Conservation (phyloP, 805 yeast species). For the Candida rishiriensis region DNA sequence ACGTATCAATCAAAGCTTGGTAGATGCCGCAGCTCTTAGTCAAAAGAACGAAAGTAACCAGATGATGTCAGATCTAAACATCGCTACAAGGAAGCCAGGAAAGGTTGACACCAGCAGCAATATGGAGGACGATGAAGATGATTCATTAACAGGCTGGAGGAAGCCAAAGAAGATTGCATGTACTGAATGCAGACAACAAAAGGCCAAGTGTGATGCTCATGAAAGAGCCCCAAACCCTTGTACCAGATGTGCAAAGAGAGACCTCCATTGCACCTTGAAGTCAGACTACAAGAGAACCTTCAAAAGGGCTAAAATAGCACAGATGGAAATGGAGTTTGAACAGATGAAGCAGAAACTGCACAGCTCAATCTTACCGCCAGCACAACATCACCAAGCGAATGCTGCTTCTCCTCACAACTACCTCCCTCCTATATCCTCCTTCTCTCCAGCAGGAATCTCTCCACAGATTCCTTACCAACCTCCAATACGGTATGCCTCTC, state of each 20-base stretch:
- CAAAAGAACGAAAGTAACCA: no score
- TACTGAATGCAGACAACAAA: slow-evolving; percentile 94
- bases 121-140: background rate
- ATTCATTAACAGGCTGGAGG: slow-evolving; percentile 2
- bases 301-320: slow-evolving; percentile 80
- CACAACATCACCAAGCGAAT: slow-evolving; percentile 4
- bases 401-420: slow-evolving; percentile 5
- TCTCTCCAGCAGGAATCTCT: slow-evolving; percentile 7
- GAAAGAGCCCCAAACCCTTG: slow-evolving; percentile 76
- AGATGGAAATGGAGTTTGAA: slow-evolving; percentile 74
- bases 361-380: background rate
- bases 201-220: slow-evolving; percentile 83
- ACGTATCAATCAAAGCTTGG: no score
- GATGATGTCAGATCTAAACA: no score
- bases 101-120: no score
- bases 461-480: slow-evolving; percentile 6
- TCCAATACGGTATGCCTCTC: slow-evolving; percentile 4
- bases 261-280: slow-evolving; percentile 65
- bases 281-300: slow-evolving; percentile 85
- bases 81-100: no score
- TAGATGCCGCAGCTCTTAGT: no score
- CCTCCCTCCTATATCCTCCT: slow-evolving; percentile 12
- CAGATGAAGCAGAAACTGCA: slow-evolving; percentile 41
- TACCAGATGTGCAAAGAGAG: slow-evolving; percentile 70
- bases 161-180: slow-evolving; percentile 72